phyloP scores from a whole-genome alignment of 108 stramenopile species.

The Nannochloropsis oceanica region DNA sequence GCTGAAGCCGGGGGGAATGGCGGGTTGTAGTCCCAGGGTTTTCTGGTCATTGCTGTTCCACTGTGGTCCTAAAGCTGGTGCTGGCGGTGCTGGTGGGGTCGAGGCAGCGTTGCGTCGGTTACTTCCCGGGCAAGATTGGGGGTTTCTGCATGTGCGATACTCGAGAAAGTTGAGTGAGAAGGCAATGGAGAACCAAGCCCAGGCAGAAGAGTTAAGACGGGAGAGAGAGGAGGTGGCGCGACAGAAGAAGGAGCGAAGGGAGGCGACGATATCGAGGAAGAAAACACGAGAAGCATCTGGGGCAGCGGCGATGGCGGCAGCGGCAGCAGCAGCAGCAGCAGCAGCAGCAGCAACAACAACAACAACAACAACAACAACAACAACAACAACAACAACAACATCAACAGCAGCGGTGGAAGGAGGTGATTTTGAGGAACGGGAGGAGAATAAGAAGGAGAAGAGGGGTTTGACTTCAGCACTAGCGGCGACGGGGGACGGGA shows the following conservation, averaged over 20 bases:
- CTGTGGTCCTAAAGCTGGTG: background rate
- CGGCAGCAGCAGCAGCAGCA: too few species aligned
- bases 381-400: too few species aligned
- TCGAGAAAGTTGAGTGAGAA: background rate
- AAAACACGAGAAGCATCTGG: background rate
- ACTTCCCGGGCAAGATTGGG: background rate
- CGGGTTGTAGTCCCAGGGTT: background rate
- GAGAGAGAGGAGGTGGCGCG: background rate
- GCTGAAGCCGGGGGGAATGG: background rate
- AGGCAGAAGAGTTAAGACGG: background rate
- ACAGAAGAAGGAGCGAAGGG: background rate
- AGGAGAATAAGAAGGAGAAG: background rate
- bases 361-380: too few species aligned
- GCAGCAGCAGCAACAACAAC: too few species aligned
- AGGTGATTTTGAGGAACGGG: too few species aligned
- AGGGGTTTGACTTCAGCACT: background rate
- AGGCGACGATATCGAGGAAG: background rate
- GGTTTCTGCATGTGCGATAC: background rate
- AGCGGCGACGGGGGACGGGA: background rate
- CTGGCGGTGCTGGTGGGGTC: background rate
- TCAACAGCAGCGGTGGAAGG: too few species aligned
- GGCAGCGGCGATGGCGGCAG: background rate
- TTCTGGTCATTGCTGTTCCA: background rate
- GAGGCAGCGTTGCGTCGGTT: background rate
- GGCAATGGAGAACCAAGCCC: background rate